phyloP scores from a whole-genome alignment of 257 asterid genomes.

The Petunia secreta region DNA sequence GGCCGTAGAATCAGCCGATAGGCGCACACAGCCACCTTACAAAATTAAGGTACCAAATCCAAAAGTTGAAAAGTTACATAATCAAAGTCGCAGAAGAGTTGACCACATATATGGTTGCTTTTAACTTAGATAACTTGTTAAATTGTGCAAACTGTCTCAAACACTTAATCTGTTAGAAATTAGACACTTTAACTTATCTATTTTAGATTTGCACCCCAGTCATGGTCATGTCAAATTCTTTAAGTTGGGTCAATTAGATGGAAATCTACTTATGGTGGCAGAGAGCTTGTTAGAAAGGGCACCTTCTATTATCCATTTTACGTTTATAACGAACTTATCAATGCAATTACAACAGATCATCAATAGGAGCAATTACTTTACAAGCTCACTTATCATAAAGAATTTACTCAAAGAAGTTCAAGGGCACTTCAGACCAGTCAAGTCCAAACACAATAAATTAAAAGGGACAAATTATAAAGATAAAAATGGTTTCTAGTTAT shows the following conservation, averaged over 20 bases:
- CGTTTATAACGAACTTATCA: neutral
- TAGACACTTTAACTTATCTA: neutral
- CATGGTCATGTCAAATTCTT: neutral
- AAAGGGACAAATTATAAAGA: neutral
- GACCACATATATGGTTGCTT: neutral
- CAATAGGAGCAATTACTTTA: slow-evolving; percentile 1
- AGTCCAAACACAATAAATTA: neutral
- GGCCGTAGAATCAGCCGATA: no score
- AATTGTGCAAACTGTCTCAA: neutral
- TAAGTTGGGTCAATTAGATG: neutral
- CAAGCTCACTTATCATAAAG: neutral
- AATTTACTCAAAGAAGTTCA: neutral
- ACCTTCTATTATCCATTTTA: neutral
- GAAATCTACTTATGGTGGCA: neutral
- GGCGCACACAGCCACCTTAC: neutral
- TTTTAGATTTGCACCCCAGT: slow-evolving; percentile 1
- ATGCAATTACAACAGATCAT: neutral
- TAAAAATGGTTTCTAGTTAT: neutral
- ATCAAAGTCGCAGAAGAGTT: neutral
- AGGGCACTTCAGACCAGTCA: neutral
- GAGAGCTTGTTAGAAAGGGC: neutral
- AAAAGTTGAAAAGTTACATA: neutral
- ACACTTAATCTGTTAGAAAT: neutral
- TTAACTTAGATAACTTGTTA: slow-evolving; percentile 15
- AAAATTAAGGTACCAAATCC: neutral